Percentiles rank a stretch among this genome's conserved stretches.
phyloP scores from a whole-genome alignment of 208 protist genomes.

The Trichomonas tenax region DNA sequence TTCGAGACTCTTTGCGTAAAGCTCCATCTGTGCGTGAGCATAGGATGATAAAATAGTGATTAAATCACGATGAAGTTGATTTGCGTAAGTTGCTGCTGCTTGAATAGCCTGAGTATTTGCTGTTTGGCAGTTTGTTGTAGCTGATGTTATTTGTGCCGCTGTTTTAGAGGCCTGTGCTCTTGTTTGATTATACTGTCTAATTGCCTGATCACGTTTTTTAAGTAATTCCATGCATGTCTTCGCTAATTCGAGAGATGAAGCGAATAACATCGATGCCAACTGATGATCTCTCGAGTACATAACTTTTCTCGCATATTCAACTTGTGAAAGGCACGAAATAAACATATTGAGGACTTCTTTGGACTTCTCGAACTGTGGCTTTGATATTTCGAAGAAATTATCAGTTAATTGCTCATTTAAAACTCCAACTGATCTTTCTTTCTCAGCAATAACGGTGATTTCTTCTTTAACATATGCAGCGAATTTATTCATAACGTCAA shows the following conservation, averaged over 20 bases:
- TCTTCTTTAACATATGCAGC: neutral
- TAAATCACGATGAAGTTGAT: neutral
- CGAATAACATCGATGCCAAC: neutral
- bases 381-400: neutral
- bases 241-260: neutral
- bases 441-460: neutral
- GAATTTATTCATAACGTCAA: neutral
- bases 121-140: neutral
- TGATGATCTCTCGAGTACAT: neutral
- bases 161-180: neutral
- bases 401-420: neutral
- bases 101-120: neutral
- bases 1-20: neutral
- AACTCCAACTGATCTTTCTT: neutral
- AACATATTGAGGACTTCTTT: neutral
- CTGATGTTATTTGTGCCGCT: neutral
- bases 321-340: neutral
- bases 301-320: conserved; percentile 3
- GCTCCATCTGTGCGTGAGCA: neutral
- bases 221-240: neutral
- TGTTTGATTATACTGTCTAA: neutral
- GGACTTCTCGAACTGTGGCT: neutral
- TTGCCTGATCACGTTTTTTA: neutral
- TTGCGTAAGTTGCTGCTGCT: neutral
- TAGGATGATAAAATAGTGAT: neutral